Conservation (phyloP, 2,329 filamentous ascomycete species). For the Aspergillus nomiae region DNA sequence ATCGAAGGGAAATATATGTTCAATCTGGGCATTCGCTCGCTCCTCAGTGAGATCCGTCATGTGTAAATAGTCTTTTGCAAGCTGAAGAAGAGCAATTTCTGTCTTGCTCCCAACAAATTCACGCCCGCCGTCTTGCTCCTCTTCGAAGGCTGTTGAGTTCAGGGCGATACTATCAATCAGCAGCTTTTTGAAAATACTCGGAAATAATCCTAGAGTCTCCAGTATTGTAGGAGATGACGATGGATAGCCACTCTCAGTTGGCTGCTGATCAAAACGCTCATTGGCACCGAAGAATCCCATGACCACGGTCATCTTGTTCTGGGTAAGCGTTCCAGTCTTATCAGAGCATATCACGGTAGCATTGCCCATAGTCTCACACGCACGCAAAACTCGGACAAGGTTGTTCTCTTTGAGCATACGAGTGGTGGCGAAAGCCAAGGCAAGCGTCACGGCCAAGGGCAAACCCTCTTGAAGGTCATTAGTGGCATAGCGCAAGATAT, state of each 20-base stretch:
- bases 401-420: constrained; percentile 76
- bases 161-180: constrained; percentile 38
- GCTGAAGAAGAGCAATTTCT: constrained; percentile 68
- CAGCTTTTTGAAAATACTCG: constrained; percentile 52
- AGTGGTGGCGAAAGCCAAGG: constrained; percentile 72
- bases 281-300: constrained; percentile 63
- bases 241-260: constrained; percentile 7
- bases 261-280: constrained; percentile 18
- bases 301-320: constrained; percentile 74
- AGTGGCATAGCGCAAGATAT: neutral
- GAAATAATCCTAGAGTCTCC: constrained; percentile 15
- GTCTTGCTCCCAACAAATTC: constrained; percentile 75
- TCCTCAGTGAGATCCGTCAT: constrained; percentile 63
- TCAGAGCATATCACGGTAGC: constrained; percentile 77
- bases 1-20: constrained; percentile 72
- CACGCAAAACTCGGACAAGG: constrained; percentile 70
- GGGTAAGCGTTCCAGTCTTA: constrained; percentile 73
- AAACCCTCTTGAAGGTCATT: constrained; percentile 58
- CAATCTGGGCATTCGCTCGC: constrained; percentile 58
- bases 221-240: constrained; percentile 28
- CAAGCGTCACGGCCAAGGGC: constrained; percentile 72
- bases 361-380: constrained; percentile 78
- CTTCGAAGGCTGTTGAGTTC: constrained; percentile 71
- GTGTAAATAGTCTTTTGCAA: constrained; percentile 64
- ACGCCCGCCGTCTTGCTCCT: constrained; percentile 62